phyloP scores from a whole-genome alignment of 169 alveolate genomes.

The Eimeria tenella region DNA sequence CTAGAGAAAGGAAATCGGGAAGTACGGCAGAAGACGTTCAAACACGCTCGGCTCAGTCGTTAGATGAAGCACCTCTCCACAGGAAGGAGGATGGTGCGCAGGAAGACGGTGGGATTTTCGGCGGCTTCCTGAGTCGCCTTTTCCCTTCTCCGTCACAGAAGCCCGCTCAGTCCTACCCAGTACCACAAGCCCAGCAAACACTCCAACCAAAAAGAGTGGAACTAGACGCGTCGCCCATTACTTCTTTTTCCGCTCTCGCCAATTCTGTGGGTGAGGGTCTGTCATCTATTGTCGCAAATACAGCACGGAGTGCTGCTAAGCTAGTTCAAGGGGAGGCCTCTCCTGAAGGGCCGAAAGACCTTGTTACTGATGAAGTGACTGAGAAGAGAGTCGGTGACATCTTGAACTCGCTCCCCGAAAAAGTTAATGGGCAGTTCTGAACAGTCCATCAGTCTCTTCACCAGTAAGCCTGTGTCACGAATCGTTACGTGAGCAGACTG shows the following conservation, averaged over 20 bases:
- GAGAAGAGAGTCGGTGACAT: slow-evolving; percentile 36
- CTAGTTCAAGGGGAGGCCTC: slow-evolving; percentile 37
- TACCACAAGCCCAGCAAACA: not conserved
- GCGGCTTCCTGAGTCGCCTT: slow-evolving; percentile 52
- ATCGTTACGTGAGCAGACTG: no score
- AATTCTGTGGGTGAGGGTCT: slow-evolving; percentile 53
- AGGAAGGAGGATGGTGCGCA: slow-evolving; percentile 42
- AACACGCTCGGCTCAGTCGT: not conserved
- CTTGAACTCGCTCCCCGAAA: slow-evolving; percentile 44
- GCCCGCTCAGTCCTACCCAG: not conserved
- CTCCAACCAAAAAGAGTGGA: slow-evolving; percentile 4
- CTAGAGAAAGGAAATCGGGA: not conserved
- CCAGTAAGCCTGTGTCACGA: no score
- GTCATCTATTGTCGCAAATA: slow-evolving; percentile 13
- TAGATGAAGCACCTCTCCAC: not conserved
- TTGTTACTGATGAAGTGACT: not conserved
- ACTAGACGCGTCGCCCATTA: slow-evolving; percentile 9
- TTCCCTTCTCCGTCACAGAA: slow-evolving; percentile 8
- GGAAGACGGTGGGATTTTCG: slow-evolving; percentile 45
- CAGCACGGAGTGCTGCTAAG: slow-evolving; percentile 53
- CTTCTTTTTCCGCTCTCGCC: slow-evolving; percentile 37
- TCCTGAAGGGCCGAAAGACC: not conserved
- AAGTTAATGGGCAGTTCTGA: slow-evolving; percentile 61
- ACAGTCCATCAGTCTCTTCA: not conserved
- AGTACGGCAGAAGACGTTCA: not conserved